Evolutionary conservation across 2,329 filamentous ascomycete genomes (phyloP).

Genomic region (Plectosphaerella plurivora): DNA sequence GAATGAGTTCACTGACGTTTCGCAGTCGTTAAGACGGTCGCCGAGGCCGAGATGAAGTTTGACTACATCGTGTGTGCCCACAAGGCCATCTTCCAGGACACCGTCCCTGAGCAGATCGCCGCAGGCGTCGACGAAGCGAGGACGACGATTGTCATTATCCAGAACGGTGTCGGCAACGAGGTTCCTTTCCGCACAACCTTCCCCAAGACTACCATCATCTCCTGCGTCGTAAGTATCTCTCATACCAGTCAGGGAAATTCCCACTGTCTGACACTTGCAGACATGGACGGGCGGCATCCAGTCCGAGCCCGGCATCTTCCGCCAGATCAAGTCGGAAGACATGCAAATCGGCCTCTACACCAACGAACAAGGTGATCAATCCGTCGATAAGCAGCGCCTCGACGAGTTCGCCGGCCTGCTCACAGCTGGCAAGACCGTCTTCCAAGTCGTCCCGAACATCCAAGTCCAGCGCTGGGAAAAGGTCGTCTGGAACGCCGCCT

Average conservation of each 20-base stretch:
- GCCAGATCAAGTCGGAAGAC: slow-evolving; percentile 47
- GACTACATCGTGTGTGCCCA: slow-evolving; percentile 54
- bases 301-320: slow-evolving; percentile 39
- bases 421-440: slow-evolving; percentile 34
- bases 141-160: slow-evolving; percentile 54
- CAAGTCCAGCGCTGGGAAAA: slow-evolving; percentile 57
- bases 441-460: slow-evolving; percentile 46
- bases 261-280: slow-evolving; percentile 16
- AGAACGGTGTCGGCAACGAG: slow-evolving; percentile 60
- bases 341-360: slow-evolving; percentile 50
- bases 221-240: slow-evolving; percentile 42
- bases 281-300: slow-evolving; percentile 51
- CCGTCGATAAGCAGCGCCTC: slow-evolving; percentile 30
- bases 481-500: slow-evolving; percentile 55
- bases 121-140: slow-evolving; percentile 28
- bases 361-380: slow-evolving; percentile 22
- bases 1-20: slow-evolving; percentile 1
- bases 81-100: slow-evolving; percentile 42
- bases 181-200: slow-evolving; percentile 44
- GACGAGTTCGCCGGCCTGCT: slow-evolving; percentile 35
- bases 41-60: slow-evolving; percentile 40
- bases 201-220: slow-evolving; percentile 47
- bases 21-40: slow-evolving; percentile 39
- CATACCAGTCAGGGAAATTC: not conserved
- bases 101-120: slow-evolving; percentile 25